Base-by-base conservation (phyloP, 495 filamentous ascomycete species). In the Lichenothelia convexa region DNA sequence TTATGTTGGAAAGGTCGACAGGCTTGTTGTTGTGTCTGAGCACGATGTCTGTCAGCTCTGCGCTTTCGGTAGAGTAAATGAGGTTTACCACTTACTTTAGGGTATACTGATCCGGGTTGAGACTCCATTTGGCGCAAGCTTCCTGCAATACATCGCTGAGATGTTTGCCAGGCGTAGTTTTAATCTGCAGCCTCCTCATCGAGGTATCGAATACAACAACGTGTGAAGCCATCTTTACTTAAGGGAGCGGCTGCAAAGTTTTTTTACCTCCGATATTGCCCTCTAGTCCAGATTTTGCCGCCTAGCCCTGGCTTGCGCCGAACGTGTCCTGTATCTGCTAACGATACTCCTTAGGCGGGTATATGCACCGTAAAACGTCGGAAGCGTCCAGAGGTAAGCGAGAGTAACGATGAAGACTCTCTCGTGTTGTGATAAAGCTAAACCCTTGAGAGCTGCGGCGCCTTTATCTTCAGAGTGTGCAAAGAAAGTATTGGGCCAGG, bases 181-280 rank as follows among this genome's bases (percentile, higher is more conserved):
- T 91, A 53, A 97, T 61, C n/a, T 67, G 77, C 23, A 68, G 67
- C 45, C 78, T 67, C 41, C 73, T 69, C 41, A 79, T 69, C 40
- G 78, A 71, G 23, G 75, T 66, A 50, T 87, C 79, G 31, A 93
- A 68, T 24, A 97, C 80, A 43, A 87, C 75, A 39, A 97, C 80
- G 53, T 89, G 80, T 22, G 87, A 78, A 41, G 81, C 75, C 82
- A 93, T 93, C 44, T 41, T 61, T 35, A 40, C 37, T 19, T 8
- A 20, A 32, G 26, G 21, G 5, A 12, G 9, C n/a, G n/a, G n/a
- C n/a, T n/a, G n/a, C n/a, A n/a, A n/a, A n/a, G n/a, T n/a, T n/a
- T n/a, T n/a, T n/a, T n/a, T n/a, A n/a, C n/a, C n/a, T n/a, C n/a
- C n/a, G n/a, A n/a, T n/a, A n/a, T n/a, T n/a, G n/a, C n/a, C n/a